These are phyloP conservation scores for Candida freyschussii DNA, from an alignment of 1,139 yeast genomes.

Conservation along the genomic window DNA sequence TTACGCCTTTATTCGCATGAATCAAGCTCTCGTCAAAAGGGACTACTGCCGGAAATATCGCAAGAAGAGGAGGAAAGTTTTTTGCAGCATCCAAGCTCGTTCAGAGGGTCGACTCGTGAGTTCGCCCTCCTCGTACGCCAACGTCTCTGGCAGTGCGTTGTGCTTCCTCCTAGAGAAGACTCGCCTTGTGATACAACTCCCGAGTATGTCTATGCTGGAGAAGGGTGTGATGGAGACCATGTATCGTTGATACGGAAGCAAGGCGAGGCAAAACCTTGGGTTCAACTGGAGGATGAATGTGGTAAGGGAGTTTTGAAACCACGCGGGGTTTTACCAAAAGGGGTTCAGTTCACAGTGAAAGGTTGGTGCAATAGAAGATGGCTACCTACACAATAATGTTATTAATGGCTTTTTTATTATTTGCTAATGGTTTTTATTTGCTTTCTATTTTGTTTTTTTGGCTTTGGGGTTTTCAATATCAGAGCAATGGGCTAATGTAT, in stretches of 20 bases:
- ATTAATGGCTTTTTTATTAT: background rate
- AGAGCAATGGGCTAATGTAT: no score
- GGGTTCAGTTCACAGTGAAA: conserved; percentile 44
- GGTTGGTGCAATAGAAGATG: conserved; percentile 50
- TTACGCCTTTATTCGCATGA: conserved; percentile 44
- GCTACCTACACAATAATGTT: conserved; percentile 26
- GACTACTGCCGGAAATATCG: conserved; percentile 33
- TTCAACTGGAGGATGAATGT: conserved; percentile 21
- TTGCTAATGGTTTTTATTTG: background rate
- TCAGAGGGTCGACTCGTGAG: conserved; percentile 17
- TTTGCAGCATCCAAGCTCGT: conserved; percentile 6
- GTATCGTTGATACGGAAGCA: conserved; percentile 8
- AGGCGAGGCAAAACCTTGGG: conserved; percentile 34
- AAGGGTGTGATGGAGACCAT: conserved; percentile 6
- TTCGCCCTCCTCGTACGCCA: conserved; percentile 40
- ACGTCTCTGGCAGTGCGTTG: conserved; percentile 44
- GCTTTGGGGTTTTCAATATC: no score
- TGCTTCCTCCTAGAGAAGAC: conserved; percentile 42
- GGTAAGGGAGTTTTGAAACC: conserved; percentile 17
- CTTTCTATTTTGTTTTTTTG: no score
- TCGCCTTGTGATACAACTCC: conserved; percentile 25
- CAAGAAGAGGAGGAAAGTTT: conserved; percentile 25
- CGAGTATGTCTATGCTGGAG: conserved; percentile 27
- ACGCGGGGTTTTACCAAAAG: conserved; percentile 19
- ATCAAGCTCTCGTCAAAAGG: conserved; percentile 34